phyloP scores from a whole-genome alignment of 495 filamentous ascomycete genomes.

The Apiosordaria backusii region DNA sequence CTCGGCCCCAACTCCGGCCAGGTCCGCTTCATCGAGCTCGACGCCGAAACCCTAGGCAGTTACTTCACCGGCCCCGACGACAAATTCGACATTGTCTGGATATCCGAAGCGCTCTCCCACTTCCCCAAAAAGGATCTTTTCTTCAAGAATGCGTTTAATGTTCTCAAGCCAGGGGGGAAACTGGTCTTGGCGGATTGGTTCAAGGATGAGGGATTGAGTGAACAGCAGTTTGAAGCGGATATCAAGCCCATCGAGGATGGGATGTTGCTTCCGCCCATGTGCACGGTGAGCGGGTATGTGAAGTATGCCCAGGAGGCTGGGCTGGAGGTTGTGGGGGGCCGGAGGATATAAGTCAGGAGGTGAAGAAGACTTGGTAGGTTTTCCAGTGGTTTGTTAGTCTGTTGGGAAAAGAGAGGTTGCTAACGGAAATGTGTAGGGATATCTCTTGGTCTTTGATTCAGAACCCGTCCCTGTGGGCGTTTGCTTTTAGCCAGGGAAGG shows the following conservation, averaged over 20 bases:
- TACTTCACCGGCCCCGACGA: slow-evolving; percentile 33
- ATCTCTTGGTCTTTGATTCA: slow-evolving; percentile 58
- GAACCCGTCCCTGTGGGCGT: slow-evolving; percentile 54
- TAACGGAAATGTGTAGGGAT: slow-evolving; percentile 39
- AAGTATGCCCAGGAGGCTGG: slow-evolving; percentile 43
- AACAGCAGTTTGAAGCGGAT: slow-evolving; percentile 45
- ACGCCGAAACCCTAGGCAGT: slow-evolving; percentile 56
- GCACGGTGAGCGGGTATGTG: slow-evolving; percentile 50
- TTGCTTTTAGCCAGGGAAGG: slow-evolving; percentile 54
- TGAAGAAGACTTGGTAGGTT: slow-evolving; percentile 56
- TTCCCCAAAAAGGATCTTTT: slow-evolving; percentile 55
- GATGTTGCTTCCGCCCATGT: slow-evolving; percentile 54
- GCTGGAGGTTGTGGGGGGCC: slow-evolving; percentile 40
- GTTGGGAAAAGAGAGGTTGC: slow-evolving; percentile 9
- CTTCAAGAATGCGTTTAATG: slow-evolving; percentile 44
- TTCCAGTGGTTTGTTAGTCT: neutral
- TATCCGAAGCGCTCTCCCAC: slow-evolving; percentile 56
- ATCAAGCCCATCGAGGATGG: slow-evolving; percentile 58
- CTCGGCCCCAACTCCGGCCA: slow-evolving; percentile 36
- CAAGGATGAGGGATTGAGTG: slow-evolving; percentile 43
- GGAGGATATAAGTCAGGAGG: slow-evolving; percentile 54
- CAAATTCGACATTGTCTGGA: slow-evolving; percentile 55
- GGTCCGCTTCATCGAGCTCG: slow-evolving; percentile 53
- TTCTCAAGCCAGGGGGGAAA: slow-evolving; percentile 44
- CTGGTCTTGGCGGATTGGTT: slow-evolving; percentile 58